Conservation (phyloP, 441 rosid genomes). For the Monsonia emarginata region DNA sequence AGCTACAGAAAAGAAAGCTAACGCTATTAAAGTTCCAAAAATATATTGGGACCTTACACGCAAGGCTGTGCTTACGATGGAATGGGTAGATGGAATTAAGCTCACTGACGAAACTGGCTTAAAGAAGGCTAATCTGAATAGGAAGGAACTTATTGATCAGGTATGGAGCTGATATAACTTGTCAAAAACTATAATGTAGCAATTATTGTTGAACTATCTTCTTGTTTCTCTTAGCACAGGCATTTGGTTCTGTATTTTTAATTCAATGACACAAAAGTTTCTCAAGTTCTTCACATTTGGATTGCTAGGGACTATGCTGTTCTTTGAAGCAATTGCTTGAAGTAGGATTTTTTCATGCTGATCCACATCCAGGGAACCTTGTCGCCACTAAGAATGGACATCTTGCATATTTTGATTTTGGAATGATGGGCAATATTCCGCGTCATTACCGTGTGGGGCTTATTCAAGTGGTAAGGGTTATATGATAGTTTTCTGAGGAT, state of each 20-base stretch:
- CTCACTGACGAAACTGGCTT: conserved; percentile 68
- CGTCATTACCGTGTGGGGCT: conserved; percentile 95
- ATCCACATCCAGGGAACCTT: conserved; percentile 99
- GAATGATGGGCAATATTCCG: conserved; percentile 99
- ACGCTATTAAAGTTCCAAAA: conserved; percentile 75
- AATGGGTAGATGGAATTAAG: conserved; percentile 95
- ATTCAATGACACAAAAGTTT: background rate
- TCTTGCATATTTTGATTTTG: conserved; percentile 95
- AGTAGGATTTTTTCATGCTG: conserved; percentile 97
- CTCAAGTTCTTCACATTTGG: background rate
- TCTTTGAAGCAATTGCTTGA: conserved; percentile 93
- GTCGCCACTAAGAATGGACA: conserved; percentile 62
- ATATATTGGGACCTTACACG: conserved; percentile 78
- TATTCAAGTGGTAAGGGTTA: conserved; percentile 60
- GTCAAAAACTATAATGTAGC: conserved; percentile 3
- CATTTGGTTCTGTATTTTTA: background rate
- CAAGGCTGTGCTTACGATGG: conserved; percentile 89
- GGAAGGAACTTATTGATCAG: conserved; percentile 77
- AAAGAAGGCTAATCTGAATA: conserved; percentile 51
- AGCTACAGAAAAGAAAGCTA: conserved; percentile 29
- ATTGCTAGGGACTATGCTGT: conserved; percentile 73
- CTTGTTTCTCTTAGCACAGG: background rate
- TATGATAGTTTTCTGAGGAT: conserved; percentile 8
- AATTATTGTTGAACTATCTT: background rate
- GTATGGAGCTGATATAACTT: conserved; percentile 27